These are phyloP conservation scores for Geotrichum bryndzae DNA, from an alignment of 1,139 yeast genomes.

Conservation along the genomic window DNA sequence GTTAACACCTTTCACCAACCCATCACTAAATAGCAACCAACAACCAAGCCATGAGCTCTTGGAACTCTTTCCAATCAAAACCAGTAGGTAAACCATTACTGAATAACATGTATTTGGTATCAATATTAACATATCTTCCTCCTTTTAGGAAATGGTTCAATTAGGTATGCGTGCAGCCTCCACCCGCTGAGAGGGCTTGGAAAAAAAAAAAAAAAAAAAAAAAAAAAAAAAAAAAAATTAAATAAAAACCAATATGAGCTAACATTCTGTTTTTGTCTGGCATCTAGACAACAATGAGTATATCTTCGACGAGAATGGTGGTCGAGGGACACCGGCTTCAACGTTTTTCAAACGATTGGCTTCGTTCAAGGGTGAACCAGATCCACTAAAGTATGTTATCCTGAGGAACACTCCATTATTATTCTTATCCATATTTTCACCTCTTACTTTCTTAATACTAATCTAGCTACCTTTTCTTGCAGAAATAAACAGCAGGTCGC, in stretches of 20 bases:
- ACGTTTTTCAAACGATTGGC: conserved; percentile 53
- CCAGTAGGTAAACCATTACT: neutral
- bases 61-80: conserved; percentile 4
- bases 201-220: no score
- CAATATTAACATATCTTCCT: neutral
- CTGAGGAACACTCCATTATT: neutral
- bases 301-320: conserved; percentile 62
- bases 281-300: conserved; percentile 48
- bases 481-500: conserved; percentile 1
- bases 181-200: neutral
- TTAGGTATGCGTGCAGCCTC: conserved; percentile 38
- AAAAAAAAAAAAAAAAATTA: no score
- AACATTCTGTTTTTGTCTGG: neutral
- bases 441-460: neutral
- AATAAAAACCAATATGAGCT: neutral
- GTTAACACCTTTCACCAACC: neutral
- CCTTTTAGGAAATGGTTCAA: conserved; percentile 50
- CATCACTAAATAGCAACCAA: neutral
- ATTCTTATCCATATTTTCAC: neutral
- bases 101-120: neutral
- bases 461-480: neutral
- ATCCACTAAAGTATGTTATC: conserved; percentile 5
- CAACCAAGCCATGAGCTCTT: conserved; percentile 3
- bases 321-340: conserved; percentile 56
- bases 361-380: conserved; percentile 21